A percentile compares a stretch with the other conserved stretches of the same genome.
Conservation (phyloP, 352 stramenopile genomes). For the Chloridella minuta region DNA sequence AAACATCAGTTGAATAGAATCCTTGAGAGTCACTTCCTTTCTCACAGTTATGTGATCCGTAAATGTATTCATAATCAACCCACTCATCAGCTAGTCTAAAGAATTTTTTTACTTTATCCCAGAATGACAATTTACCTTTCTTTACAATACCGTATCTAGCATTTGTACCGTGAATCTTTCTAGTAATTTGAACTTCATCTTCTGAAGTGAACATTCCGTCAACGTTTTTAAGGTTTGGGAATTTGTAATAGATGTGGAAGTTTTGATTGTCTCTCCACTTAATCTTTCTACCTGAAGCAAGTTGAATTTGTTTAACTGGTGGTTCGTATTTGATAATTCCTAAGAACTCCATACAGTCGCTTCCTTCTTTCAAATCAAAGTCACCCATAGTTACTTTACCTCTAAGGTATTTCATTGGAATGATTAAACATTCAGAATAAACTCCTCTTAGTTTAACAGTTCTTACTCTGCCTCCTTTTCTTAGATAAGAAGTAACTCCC, state of each 20-base stretch:
- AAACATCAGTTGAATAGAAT: not conserved
- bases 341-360: not conserved
- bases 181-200: not conserved
- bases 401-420: not conserved
- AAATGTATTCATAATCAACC: not conserved
- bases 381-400: not conserved
- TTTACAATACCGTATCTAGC: not conserved
- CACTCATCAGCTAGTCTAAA: not conserved
- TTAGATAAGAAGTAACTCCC: not conserved
- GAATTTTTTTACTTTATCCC: not conserved
- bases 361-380: not conserved
- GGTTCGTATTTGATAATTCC: not conserved
- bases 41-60: not conserved
- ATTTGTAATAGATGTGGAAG: not conserved
- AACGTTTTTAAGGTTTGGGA: not conserved
- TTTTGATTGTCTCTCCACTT: not conserved
- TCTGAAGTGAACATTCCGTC: not conserved
- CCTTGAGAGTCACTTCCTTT: not conserved
- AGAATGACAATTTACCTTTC: not conserved
- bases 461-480: not conserved
- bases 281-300: not conserved
- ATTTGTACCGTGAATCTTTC: not conserved
- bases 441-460: not conserved
- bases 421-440: not conserved
- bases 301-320: constrained; percentile 12